A percentile compares a stretch with the other conserved stretches of the same genome.
Evolutionary conservation across 2,329 filamentous ascomycete species (phyloP).

Genomic region (Coniochaeta pulveracea): DNA sequence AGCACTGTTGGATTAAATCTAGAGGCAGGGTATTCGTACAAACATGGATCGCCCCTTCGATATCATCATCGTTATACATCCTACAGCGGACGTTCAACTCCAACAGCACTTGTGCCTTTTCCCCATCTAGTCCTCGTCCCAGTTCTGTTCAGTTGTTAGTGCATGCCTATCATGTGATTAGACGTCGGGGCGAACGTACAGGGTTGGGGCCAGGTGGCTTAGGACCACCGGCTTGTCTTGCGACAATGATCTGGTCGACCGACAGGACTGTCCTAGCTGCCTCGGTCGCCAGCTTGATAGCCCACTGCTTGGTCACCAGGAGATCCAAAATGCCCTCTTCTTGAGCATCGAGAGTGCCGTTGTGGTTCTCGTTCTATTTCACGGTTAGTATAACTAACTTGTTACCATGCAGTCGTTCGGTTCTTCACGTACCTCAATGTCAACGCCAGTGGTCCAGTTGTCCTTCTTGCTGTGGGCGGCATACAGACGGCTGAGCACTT

Average conservation of each 20-base stretch:
- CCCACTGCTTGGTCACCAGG: conserved; percentile 87
- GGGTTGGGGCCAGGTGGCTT: conserved; percentile 94
- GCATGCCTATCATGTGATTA: conserved; percentile 16
- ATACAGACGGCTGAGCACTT: conserved; percentile 84
- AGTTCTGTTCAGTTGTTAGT: conserved; percentile 34
- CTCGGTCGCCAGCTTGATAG: conserved; percentile 93
- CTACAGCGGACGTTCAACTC: too few relatives aligned
- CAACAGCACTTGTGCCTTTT: too few relatives aligned
- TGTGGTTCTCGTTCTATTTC: conserved; percentile 58
- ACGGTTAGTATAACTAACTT: conserved; percentile 9
- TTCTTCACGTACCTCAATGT: conserved; percentile 57
- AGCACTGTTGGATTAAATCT: too few relatives aligned
- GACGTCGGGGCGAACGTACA: conserved; percentile 23
- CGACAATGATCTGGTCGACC: conserved; percentile 98
- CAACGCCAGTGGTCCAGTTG: conserved; percentile 83
- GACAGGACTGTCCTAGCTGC: conserved; percentile 87
- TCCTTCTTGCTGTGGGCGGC: conserved; percentile 85
- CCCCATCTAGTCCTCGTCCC: conserved; percentile 57
- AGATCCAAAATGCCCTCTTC: conserved; percentile 87
- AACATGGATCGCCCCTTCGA: too few relatives aligned
- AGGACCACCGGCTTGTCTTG: conserved; percentile 89
- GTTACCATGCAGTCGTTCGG: background rate
- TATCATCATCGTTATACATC: too few relatives aligned
- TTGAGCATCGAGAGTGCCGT: conserved; percentile 74
- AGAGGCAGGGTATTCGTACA: too few relatives aligned